These are phyloP conservation scores for Talaromyces sp. DNA, from an alignment of 2,329 filamentous ascomycete species.

Conservation along the genomic window DNA sequence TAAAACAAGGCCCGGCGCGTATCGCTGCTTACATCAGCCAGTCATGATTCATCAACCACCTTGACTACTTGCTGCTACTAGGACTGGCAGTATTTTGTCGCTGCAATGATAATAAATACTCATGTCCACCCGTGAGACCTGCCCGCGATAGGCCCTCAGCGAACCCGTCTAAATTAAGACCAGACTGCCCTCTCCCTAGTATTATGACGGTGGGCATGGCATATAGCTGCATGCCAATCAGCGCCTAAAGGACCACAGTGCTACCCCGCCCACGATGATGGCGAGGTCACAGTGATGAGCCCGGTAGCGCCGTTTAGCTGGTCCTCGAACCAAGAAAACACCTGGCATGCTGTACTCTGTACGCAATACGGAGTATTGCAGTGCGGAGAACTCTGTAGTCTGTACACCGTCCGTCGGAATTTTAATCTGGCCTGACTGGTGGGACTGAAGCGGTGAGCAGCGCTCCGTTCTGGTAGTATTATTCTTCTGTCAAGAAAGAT, in stretches of 20 bases:
- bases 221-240: background rate
- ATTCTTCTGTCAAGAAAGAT: background rate
- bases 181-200: background rate
- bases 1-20: slow-evolving; percentile 14
- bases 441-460: slow-evolving; percentile 2
- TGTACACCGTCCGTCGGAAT: background rate
- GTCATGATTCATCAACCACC: background rate
- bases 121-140: no score
- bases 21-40: slow-evolving; percentile 1
- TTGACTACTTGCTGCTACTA: no score
- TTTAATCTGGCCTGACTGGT: slow-evolving; percentile 8
- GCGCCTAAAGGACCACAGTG: background rate
- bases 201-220: background rate
- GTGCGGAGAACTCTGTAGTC: background rate
- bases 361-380: background rate
- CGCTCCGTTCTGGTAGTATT: background rate
- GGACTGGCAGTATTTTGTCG: background rate
- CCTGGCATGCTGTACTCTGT: background rate
- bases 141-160: background rate
- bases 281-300: background rate
- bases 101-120: background rate
- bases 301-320: background rate
- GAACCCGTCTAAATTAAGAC: background rate
- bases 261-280: background rate
- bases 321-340: background rate